These are phyloP conservation scores for Casuarina equisetifolia DNA, from an alignment of 306 rosid genomes.

Conservation along the genomic window DNA sequence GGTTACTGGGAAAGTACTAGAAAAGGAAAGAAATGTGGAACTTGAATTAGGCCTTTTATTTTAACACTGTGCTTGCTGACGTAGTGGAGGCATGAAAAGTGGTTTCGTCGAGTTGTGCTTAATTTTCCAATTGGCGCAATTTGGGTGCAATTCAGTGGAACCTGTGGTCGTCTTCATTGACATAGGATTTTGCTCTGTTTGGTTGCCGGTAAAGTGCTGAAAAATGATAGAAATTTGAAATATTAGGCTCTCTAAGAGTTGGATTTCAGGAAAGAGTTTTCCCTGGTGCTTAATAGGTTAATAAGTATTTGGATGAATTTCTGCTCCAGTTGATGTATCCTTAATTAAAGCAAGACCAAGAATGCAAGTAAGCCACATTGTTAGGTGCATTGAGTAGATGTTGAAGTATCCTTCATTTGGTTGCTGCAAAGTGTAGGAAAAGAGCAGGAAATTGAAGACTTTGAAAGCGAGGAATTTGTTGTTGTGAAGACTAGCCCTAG, in stretches of 20 bases:
- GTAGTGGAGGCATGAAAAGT: no score
- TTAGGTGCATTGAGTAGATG: neutral
- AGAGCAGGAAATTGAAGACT: neutral
- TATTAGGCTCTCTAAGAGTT: neutral
- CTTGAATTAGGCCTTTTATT: neutral
- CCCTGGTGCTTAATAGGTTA: neutral
- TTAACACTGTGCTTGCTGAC: neutral
- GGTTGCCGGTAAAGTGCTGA: no score
- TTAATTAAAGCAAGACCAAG: neutral
- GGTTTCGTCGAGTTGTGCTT: no score
- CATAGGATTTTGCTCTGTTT: no score
- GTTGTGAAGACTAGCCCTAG: neutral
- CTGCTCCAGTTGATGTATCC: neutral
- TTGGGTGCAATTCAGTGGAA: no score
- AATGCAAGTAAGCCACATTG: neutral
- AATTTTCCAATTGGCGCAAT: no score
- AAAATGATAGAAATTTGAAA: no score
- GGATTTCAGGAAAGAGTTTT: neutral
- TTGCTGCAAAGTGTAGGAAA: neutral
- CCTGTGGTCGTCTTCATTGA: no score
- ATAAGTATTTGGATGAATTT: neutral
- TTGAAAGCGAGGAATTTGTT: neutral
- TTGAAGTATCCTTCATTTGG: neutral
- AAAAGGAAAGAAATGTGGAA: neutral
- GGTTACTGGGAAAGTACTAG: neutral